Conservation (phyloP, 306 rosid species). For the Acmispon strigosus region DNA sequence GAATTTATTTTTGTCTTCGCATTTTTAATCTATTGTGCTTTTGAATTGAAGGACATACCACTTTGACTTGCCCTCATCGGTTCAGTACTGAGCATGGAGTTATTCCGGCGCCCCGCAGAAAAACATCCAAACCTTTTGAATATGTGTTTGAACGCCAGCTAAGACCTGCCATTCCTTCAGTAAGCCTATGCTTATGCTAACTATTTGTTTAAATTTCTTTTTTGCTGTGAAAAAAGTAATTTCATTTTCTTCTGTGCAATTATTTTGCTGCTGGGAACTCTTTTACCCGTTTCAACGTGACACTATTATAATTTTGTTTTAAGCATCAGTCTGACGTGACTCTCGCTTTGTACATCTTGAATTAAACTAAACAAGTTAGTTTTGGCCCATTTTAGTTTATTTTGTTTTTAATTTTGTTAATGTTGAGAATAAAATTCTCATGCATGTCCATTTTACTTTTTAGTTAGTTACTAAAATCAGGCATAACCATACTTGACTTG, state of each 20-base stretch:
- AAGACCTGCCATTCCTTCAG: slow-evolving; percentile 43
- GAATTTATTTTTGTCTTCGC: neutral
- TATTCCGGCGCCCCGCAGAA: slow-evolving; percentile 64
- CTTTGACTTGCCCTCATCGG: slow-evolving; percentile 83
- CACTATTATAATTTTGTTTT: neutral
- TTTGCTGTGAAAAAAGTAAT: neutral
- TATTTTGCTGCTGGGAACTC: neutral
- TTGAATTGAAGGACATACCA: slow-evolving; percentile 74
- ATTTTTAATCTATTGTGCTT: slow-evolving; percentile 7
- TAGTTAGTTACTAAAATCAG: too few species aligned
- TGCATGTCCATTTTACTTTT: too few species aligned
- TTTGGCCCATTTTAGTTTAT: too few species aligned
- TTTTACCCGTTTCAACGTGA: neutral
- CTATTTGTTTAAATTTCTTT: neutral
- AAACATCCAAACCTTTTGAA: slow-evolving; percentile 49
- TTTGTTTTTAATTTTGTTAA: too few species aligned
- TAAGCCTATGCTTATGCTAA: slow-evolving; percentile 22
- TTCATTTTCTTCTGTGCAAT: neutral
- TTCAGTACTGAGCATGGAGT: slow-evolving; percentile 81
- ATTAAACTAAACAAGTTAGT: too few species aligned
- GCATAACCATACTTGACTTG: too few species aligned
- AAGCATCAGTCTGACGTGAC: neutral
- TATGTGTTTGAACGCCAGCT: slow-evolving; percentile 89
- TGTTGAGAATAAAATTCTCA: too few species aligned
- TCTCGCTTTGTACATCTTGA: too few species aligned